phyloP scores from a whole-genome alignment of 495 filamentous ascomycete genomes.

The Podospora tetraspora region DNA sequence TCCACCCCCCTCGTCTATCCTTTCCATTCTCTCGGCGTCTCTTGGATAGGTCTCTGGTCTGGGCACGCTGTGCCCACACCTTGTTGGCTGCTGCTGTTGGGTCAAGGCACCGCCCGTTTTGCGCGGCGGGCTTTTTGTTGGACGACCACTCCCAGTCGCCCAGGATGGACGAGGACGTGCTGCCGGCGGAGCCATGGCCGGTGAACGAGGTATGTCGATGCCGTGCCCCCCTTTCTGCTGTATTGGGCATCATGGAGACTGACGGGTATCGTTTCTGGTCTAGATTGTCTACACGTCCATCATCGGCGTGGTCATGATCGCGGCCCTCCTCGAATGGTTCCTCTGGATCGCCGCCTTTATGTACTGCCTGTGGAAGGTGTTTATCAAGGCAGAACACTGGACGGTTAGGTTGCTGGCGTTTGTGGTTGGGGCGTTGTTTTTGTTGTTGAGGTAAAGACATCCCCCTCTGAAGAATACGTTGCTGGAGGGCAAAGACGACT shows the following conservation, averaged over 20 bases:
- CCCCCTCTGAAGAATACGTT: neutral
- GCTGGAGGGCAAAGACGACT: neutral
- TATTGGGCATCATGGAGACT: neutral
- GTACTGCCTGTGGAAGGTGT: slow-evolving; percentile 87
- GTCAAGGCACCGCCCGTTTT: neutral
- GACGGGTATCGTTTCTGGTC: neutral
- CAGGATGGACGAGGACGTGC: slow-evolving; percentile 40
- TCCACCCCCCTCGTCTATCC: neutral
- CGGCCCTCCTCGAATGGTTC: slow-evolving; percentile 88
- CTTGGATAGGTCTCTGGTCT: neutral
- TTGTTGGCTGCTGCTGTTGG: neutral
- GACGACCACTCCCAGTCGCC: neutral
- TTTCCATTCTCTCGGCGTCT: slow-evolving; percentile 4
- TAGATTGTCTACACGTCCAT: slow-evolving; percentile 70
- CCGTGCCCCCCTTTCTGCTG: neutral
- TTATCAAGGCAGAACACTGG: slow-evolving; percentile 83
- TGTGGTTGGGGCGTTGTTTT: slow-evolving; percentile 68
- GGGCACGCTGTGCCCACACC: neutral
- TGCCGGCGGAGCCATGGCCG: slow-evolving; percentile 45
- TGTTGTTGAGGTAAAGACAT: slow-evolving; percentile 58
- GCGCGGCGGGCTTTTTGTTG: neutral
- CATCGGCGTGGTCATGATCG: slow-evolving; percentile 74
- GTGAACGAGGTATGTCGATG: slow-evolving; percentile 57
- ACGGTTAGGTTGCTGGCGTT: slow-evolving; percentile 71
- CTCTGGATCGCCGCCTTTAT: slow-evolving; percentile 89